These are phyloP conservation scores for Hypoxylon lienhwacheense DNA, from an alignment of 495 filamentous ascomycete species.

Conservation along the genomic window DNA sequence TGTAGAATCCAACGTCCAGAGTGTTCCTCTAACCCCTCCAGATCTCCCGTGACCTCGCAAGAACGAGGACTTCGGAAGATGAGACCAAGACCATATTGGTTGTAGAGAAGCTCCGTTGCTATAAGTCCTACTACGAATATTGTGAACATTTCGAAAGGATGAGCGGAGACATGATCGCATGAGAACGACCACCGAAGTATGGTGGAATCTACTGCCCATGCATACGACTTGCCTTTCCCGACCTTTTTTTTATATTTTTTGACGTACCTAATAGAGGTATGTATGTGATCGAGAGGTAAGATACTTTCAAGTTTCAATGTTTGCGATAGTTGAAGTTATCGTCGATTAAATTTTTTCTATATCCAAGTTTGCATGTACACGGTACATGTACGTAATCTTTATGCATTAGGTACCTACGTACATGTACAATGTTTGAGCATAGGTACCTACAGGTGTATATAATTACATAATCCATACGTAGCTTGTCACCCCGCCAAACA, in stretches of 20 bases:
- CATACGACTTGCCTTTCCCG: constrained; percentile 29
- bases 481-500: constrained; percentile 38
- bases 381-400: too few species aligned
- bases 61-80: not conserved
- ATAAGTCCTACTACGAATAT: constrained; percentile 44
- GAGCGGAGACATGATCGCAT: constrained; percentile 44
- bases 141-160: too few species aligned
- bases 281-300: not conserved
- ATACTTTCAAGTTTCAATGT: too few species aligned
- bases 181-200: constrained; percentile 23
- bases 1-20: too few species aligned
- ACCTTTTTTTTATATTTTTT: too few species aligned
- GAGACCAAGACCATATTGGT: constrained; percentile 15
- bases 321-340: too few species aligned
- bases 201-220: constrained; percentile 35
- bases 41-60: constrained; percentile 5
- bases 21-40: constrained; percentile 3
- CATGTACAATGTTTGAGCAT: too few species aligned
- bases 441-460: not conserved
- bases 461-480: not conserved
- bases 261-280: too few species aligned
- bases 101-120: constrained; percentile 33
- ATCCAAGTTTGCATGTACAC: too few species aligned
- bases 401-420: not conserved
- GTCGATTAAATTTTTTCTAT: too few species aligned